Conservation (phyloP, 169 alveolate species). For the Eimeria brunetti region DNA sequence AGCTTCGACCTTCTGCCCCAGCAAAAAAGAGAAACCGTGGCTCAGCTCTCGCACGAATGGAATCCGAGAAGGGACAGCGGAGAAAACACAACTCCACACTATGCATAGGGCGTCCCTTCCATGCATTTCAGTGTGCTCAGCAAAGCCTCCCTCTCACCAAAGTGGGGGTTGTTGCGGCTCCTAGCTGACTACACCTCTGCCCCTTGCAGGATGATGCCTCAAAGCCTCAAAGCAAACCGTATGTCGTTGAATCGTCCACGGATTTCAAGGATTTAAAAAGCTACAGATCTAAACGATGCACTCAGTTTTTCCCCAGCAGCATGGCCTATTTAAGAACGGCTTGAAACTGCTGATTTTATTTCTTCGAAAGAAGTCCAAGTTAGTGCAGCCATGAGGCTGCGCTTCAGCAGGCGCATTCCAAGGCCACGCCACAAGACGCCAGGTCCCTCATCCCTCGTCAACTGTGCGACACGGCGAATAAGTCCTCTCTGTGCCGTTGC, state of each 20-base stretch:
- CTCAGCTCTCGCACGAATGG: not conserved
- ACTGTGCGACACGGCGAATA: constrained; percentile 31
- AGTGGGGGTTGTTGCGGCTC: not conserved
- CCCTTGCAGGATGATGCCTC: not conserved
- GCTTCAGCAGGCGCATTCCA: constrained; percentile 78
- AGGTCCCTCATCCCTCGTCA: constrained; percentile 72
- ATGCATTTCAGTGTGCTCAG: not conserved
- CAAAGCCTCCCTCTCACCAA: not conserved
- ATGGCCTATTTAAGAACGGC: not conserved
- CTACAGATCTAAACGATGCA: not conserved
- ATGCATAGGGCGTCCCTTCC: not conserved
- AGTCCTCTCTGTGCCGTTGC: constrained; percentile 42
- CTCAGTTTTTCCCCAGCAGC: not conserved
- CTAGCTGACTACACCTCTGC: not conserved
- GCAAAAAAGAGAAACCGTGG: not conserved
- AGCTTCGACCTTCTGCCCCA: not conserved
- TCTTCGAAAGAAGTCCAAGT: constrained; percentile 83
- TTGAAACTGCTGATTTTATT: constrained; percentile 30
- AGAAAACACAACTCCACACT: not conserved
- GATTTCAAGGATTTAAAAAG: not conserved
- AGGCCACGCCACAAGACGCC: constrained; percentile 80
- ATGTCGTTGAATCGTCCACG: not conserved
- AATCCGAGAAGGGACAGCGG: not conserved
- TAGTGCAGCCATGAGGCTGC: constrained; percentile 81
- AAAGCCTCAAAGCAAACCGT: not conserved